Base-by-base conservation (phyloP, 2,329 filamentous ascomycete species). In the Pseudopyrenochaeta lycopersici region DNA sequence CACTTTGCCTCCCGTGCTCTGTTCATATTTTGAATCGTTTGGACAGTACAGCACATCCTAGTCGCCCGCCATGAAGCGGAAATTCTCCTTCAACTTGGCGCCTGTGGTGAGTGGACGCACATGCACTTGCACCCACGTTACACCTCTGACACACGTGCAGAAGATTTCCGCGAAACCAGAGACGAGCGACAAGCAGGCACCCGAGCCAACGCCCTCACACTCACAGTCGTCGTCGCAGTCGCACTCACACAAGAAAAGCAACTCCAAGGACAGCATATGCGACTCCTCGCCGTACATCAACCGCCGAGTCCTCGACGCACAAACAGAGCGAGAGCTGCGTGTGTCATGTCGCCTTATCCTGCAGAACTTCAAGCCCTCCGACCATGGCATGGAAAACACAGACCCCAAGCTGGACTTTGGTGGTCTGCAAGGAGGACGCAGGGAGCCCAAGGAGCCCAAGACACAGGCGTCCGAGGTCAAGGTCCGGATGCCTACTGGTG, bases 301-400 rank as follows among this genome's bases (percentile, higher is more conserved):
- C 49, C 78, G 78, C 36, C 77, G 77, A 49, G 72, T 75, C 20
- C 74, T 82, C 49, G 70, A 78, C 14, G 59, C 70, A 20, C 67
- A 74, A 31, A 71, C 77, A 40, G 80, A 82, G 53, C 70, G 71
- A 23, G 78, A 82, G 55, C 67, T 82, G 45, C 78, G 79, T 54
- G 62, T 70, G 39, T 78, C 80, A 49, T 82, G 80, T 64, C 74
- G 76, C 18, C 74, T 75, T 46, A 75, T 82, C 48, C 67, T 81
- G 48, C 65, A 74, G 38, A 71, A 76, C 64, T 74, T 73, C 67
- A 76, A 76, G 61, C 72, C 73, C 7, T 76, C 74, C 35, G 74
- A 74, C 48, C 67, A 74, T 64, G 70, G 66, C 56, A 66, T 76
- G 57, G 64, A 66, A 23, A 67, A 74, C 52, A 67, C 68, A 1